Base-by-base conservation (phyloP, 176 grass and related monocot species). In the Areca catechu region DNA sequence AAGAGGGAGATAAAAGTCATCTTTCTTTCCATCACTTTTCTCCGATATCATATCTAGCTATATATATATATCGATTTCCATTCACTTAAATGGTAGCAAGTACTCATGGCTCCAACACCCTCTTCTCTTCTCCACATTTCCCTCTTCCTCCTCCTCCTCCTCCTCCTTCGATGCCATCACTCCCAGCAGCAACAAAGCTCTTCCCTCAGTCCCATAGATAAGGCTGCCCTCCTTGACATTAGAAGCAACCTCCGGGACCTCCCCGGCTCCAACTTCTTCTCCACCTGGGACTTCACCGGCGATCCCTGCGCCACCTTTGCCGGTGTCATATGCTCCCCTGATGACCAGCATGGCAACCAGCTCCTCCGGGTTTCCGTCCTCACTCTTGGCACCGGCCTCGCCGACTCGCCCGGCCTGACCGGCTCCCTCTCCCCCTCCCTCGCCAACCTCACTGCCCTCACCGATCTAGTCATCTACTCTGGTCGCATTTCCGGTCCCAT, bases 261-360 rank as follows among this genome's bases (percentile, higher is more conserved):
- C 4, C 79, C 75, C 3, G 89, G 75, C 9, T 89, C 81, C 56
- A 74, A 73, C 15, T 95, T 85, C 85, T 89, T 95, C 78, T 74
- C 83, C 21, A 72, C 72, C 2, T 95, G 89, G 89, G 69, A 80
- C 64, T 78, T 79, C 54, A 51, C 76, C 10, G 19, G 23, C 19
- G 48, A 65, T 30, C 89, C 85, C 34, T 95, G 81, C 64, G 47
- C 74, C 37, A 55, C 72, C 16, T 89, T 89, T 57, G 67, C 75
- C 0, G 89, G 89, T 37, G 76, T 95, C 15, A 74, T 83, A 18
- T 95, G 89, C 63, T 63, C 82, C 16, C 63, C 64, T 16, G 85
- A 85, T 52, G 57, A 56, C 1, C 55, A 56, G 1, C 56, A 69
- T 16, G 64, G 68, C 50, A 22, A 49, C 0, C 23, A 5, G 14